Percentiles rank a stretch among this genome's conserved stretches.
phyloP scores from a whole-genome alignment of 768 basidiomycete genomes.

The Leccinum barrowsii region DNA sequence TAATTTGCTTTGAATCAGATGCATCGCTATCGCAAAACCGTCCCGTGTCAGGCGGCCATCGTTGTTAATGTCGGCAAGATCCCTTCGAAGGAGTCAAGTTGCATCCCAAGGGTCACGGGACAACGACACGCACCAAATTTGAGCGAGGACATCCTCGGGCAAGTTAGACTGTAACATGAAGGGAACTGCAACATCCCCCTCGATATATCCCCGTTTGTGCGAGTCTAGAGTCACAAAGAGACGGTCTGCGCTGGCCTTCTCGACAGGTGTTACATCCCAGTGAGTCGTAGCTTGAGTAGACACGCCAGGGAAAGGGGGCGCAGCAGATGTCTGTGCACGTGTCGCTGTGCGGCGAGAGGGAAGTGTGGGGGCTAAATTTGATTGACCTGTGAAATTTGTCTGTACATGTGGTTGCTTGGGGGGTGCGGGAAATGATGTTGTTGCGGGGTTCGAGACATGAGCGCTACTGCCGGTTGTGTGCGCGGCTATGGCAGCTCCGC shows the following conservation, averaged over 20 bases:
- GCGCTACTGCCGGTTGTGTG: slow-evolving; percentile 62
- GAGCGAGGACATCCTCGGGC: slow-evolving; percentile 79
- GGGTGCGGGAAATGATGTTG: slow-evolving; percentile 39
- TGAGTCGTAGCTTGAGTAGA: slow-evolving; percentile 27
- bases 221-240: slow-evolving; percentile 83
- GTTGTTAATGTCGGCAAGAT: slow-evolving; percentile 85
- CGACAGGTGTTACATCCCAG: slow-evolving; percentile 84
- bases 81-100: slow-evolving; percentile 50
- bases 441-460: slow-evolving; percentile 56
- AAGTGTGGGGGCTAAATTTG: slow-evolving; percentile 20
- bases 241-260: slow-evolving; percentile 73
- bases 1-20: slow-evolving; percentile 85
- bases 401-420: slow-evolving; percentile 65
- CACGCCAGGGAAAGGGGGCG: slow-evolving; percentile 30
- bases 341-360: slow-evolving; percentile 21
- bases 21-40: slow-evolving; percentile 93
- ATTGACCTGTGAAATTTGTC: slow-evolving; percentile 45
- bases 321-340: slow-evolving; percentile 16
- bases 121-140: slow-evolving; percentile 68
- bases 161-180: slow-evolving; percentile 93
- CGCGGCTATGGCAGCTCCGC: slow-evolving; percentile 38
- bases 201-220: slow-evolving; percentile 72
- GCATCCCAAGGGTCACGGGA: neutral
- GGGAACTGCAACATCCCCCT: slow-evolving; percentile 91
- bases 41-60: slow-evolving; percentile 86